Evolutionary conservation across 176 grass and related monocot genomes (phyloP).

Genomic region (Hordeum vulgare): DNA sequence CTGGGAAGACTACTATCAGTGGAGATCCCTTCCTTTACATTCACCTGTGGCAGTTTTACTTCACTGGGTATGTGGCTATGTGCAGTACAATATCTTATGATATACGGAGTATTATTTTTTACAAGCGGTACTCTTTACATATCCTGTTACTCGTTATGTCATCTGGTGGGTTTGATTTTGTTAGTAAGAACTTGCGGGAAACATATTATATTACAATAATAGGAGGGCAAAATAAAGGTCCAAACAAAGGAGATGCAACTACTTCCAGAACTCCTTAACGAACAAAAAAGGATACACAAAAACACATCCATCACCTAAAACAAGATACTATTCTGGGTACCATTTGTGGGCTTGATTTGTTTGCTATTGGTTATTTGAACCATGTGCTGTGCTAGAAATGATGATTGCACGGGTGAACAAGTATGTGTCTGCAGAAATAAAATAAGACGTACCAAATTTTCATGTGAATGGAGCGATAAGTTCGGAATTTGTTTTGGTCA

Average conservation of each 20-base stretch:
- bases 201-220: neutral
- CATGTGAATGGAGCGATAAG: neutral
- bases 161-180: neutral
- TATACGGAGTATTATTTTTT: neutral
- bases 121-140: neutral
- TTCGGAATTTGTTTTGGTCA: neutral
- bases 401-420: neutral
- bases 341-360: neutral
- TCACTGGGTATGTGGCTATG: conserved; percentile 96
- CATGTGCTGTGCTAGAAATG: neutral
- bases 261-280: neutral
- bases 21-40: conserved; percentile 81
- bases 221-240: neutral
- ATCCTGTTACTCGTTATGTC: neutral
- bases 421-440: too few species aligned
- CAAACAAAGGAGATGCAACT: neutral
- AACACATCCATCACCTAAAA: neutral
- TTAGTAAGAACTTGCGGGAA: neutral
- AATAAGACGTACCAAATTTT: too few species aligned
- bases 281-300: neutral
- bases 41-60: conserved; percentile 81
- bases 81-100: neutral
- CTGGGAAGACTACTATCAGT: conserved; percentile 88
- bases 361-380: neutral
- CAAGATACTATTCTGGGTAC: neutral